Base-by-base conservation (phyloP, 345 rosid genomes). In the Balakata baccata region DNA sequence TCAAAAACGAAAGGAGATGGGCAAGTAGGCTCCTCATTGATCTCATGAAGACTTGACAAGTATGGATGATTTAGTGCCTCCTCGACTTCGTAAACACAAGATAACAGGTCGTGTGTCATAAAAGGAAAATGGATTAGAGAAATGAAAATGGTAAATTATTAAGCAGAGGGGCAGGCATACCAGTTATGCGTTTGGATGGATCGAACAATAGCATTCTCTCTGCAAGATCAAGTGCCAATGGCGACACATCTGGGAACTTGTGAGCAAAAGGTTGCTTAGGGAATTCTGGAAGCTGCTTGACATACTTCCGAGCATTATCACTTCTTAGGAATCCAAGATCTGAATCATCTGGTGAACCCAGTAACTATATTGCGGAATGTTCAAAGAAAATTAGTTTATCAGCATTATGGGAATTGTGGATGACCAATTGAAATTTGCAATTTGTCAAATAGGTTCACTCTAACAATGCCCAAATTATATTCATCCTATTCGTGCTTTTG, bases 281-380 rank as follows among this genome's bases (percentile, higher is more conserved):
- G 74, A 88, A 79, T 47, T 64, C 83, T 23, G 98, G 97, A 72
- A 93, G 93, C 65, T 89, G 97, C 82, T 85, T 93, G 34, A 89
- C 84, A 12, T 93, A 93, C 79, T 85, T 91, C 16, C 93, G 77
- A 47, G 92, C 95, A 80, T 89, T 93, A 23, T 93, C 92, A 23
- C 97, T 91, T 80, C 91, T 84, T 69, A 93, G 82, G 81, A 93
- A 93, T 68, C 89, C 91, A 23, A 91, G 91, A 81, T 91, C 95
- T 3, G 95, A 87, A 74, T 91, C 98, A 78, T 86, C 92, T 0
- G 95, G 98, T 34, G 93, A 88, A 74, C 98, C 98, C 69, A 93
- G 71, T 7, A 93, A 85, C 97, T 91, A 76, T 77, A 74, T 77
- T 20, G 66, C 34, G 1, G 67, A 18, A 45, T 29, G 11, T 20